These are phyloP conservation scores for Talaromyces pinophilus DNA, from an alignment of 2,329 filamentous ascomycete genomes.

Conservation along the genomic window DNA sequence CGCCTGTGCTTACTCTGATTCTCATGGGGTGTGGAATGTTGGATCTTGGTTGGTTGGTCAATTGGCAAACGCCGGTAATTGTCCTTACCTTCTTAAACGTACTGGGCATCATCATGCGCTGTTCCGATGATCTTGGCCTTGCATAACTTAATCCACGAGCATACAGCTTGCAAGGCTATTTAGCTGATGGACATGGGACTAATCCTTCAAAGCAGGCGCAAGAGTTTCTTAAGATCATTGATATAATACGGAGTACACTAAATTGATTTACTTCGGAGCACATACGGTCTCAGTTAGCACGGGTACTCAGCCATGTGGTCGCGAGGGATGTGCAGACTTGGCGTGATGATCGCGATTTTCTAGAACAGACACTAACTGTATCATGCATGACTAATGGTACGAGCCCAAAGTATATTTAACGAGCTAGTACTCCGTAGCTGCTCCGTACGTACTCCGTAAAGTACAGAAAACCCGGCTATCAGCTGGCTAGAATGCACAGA, in stretches of 20 bases:
- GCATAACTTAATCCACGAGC: not conserved
- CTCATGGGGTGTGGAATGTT: not conserved
- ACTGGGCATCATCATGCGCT: not conserved
- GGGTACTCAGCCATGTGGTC: constrained; percentile 14
- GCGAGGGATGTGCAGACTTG: constrained; percentile 12
- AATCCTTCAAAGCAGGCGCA: not conserved
- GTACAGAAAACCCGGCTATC: not conserved
- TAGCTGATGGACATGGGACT: not conserved
- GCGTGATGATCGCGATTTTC: constrained; percentile 18
- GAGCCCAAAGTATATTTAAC: not conserved
- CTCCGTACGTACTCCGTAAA: not conserved
- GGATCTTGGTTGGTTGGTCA: not conserved
- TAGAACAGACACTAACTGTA: constrained; percentile 5
- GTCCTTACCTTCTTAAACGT: not conserved
- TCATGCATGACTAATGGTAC: not conserved
- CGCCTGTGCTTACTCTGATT: not conserved
- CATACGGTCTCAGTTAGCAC: constrained; percentile 5
- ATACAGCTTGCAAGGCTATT: not conserved
- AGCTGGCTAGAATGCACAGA: not conserved
- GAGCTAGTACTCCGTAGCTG: not conserved
- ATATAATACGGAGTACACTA: not conserved
- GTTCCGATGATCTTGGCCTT: not conserved
- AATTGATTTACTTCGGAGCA: constrained; percentile 6
- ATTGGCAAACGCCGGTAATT: not conserved
- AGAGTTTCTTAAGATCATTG: not conserved